Base-by-base conservation (phyloP, 306 rosid genomes). In the Vigna hirtella region DNA sequence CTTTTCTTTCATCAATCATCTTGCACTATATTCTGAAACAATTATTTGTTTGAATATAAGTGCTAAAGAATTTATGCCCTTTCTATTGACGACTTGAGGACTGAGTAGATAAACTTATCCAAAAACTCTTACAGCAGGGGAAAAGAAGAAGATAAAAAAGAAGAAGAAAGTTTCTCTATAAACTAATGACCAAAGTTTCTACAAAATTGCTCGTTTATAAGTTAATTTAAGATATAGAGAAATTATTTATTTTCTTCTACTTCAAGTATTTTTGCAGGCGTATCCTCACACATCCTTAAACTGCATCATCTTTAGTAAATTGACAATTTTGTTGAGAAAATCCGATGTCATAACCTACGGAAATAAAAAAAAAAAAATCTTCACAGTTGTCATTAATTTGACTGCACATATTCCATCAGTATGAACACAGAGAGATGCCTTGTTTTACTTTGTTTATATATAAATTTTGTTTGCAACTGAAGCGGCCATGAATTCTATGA, bases 1-100 rank as follows among this genome's bases (percentile, higher is more conserved):
- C 55, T 16, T 50, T 50, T 3, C 55, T 50, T 50, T 50, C 45
- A 36, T 43, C 32, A 14, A n/a, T 28, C 10, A 9, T 75, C 42
- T 56, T 34, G 13, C 36, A 34, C n/a, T 79, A 18, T 71, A 5
- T 72, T 51, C 9, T 63, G 65, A 32, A 70, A 40, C 42, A 45
- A 9, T 61, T 42, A 52, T 73, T 26, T 62, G 26, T 20, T 36
- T 50, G 66, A 12, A 32, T 17, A 53, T 43, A 8, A 48, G 16
- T 53, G 16, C 24, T 11, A 9, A n/a, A 34, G 40, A 52, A 40
- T 64, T 40, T 48, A 34, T 76, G 11, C 6, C 17, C 28, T 68
- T 45, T 43, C 62, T 24, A 42, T 9, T 55, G 28, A 55, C 56
- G 22, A 47, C 45, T 48, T 45, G 15, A 14, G 49, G 16, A 11